A percentile compares a stretch with the other conserved stretches of the same genome.
phyloP scores from a whole-genome alignment of 768 basidiomycete genomes.

The Nidula microcarpa region DNA sequence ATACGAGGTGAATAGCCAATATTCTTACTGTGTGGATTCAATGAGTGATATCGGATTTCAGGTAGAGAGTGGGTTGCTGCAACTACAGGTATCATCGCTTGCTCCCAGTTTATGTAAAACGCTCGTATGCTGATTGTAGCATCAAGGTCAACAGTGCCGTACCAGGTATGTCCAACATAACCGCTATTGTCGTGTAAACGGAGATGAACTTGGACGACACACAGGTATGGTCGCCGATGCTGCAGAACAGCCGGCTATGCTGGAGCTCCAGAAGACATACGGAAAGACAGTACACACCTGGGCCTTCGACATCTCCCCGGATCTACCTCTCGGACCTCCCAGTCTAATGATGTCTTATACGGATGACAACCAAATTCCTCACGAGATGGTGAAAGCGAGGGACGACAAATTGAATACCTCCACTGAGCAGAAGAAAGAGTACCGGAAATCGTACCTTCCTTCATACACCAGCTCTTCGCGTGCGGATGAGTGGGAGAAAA shows the following conservation, averaged over 20 bases:
- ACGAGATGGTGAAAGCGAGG: conserved; percentile 1
- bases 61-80: conserved; percentile 6
- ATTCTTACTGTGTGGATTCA: neutral
- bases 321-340: conserved; percentile 5
- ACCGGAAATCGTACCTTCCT: conserved; percentile 3
- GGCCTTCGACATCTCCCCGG: conserved; percentile 4
- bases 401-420: conserved; percentile 1
- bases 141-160: neutral
- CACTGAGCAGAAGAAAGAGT: neutral
- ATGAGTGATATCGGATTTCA: neutral
- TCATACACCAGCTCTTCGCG: neutral
- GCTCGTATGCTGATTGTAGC: neutral
- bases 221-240: conserved; percentile 1
- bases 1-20: neutral
- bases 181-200: no score
- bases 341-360: conserved; percentile 3
- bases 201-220: neutral
- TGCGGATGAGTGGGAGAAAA: conserved; percentile 6
- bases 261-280: conserved; percentile 6
- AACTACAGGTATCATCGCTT: neutral
- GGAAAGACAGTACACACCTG: conserved; percentile 8
- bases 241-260: conserved; percentile 8
- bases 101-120: neutral
- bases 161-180: neutral
- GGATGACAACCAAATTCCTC: conserved; percentile 4